Percentiles rank a stretch among this genome's conserved stretches.
Evolutionary conservation across 208 protist genomes (phyloP).

Genomic region (Chromosphaera perkinsii): DNA sequence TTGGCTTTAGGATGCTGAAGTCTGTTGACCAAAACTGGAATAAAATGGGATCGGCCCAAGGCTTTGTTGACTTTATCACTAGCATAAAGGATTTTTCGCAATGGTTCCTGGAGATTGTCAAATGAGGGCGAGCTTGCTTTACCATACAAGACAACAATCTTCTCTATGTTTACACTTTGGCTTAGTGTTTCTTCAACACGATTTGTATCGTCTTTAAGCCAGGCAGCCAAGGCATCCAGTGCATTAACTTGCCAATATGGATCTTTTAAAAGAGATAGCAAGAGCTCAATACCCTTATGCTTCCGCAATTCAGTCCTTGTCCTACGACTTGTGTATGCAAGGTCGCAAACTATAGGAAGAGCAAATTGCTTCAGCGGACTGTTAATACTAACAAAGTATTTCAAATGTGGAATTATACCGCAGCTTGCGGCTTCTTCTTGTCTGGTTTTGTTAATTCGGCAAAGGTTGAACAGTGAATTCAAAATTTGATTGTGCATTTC

Average conservation of each 20-base stretch:
- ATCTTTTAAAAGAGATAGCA: constrained; percentile 17
- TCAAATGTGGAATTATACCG: constrained; percentile 63
- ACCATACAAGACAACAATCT: background rate
- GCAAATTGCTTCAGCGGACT: constrained; percentile 27
- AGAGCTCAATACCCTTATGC: constrained; percentile 12
- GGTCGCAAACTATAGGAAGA: constrained; percentile 28
- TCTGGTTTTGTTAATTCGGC: constrained; percentile 53
- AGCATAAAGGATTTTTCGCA: background rate
- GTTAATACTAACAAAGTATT: constrained; percentile 41
- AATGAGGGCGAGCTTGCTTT: background rate
- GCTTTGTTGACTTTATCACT: background rate
- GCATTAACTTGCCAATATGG: constrained; percentile 27
- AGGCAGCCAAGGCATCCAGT: constrained; percentile 15
- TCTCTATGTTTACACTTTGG: background rate
- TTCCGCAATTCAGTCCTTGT: background rate
- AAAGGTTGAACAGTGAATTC: constrained; percentile 58
- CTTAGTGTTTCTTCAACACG: background rate
- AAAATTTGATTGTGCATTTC: constrained; percentile 66
- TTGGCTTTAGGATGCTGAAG: constrained; percentile 7
- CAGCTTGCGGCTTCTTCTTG: constrained; percentile 59
- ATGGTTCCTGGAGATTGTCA: constrained; percentile 4
- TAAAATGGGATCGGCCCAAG: background rate
- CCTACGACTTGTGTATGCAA: constrained; percentile 11
- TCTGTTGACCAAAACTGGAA: background rate
- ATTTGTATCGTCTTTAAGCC: background rate